These are phyloP conservation scores for Gynandropsis gynandra DNA, from an alignment of 345 rosid species.

Conservation along the genomic window DNA sequence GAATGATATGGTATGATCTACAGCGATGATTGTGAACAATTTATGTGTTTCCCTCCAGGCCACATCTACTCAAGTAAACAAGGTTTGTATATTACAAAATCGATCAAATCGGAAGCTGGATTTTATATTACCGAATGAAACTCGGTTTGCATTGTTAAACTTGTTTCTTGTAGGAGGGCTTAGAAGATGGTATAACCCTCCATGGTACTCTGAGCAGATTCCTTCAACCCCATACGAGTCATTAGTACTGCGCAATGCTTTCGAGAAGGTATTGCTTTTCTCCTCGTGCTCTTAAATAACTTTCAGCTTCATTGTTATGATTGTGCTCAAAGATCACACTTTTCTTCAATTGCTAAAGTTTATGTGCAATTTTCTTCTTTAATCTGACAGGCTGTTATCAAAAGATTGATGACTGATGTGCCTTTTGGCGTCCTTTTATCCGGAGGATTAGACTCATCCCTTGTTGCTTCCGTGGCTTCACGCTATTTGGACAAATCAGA, in stretches of 20 bases:
- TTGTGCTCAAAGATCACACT: constrained; percentile 3
- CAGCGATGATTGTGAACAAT: constrained; percentile 77
- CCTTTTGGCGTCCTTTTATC: constrained; percentile 86
- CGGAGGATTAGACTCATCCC: constrained; percentile 87
- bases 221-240: constrained; percentile 70
- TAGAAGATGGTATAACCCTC: constrained; percentile 77
- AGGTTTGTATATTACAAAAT: constrained; percentile 35
- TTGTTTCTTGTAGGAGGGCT: constrained; percentile 44
- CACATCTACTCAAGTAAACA: constrained; percentile 82
- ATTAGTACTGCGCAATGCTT: constrained; percentile 38
- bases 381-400: constrained; percentile 57
- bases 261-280: constrained; percentile 48
- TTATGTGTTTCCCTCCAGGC: constrained; percentile 59
- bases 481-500: constrained; percentile 52
- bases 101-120: too few relatives aligned
- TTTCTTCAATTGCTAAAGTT: constrained; percentile 2
- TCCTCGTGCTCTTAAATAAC: constrained; percentile 8
- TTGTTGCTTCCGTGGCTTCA: constrained; percentile 74
- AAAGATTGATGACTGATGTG: constrained; percentile 85
- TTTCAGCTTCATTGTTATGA: constrained; percentile 1
- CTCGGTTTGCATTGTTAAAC: too few relatives aligned
- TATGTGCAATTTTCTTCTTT: constrained; percentile 1
- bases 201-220: constrained; percentile 57
- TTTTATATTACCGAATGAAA: too few relatives aligned
- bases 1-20: too few relatives aligned